A percentile compares a stretch with the other conserved stretches of the same genome.
Evolutionary conservation across 2,329 filamentous ascomycete genomes (phyloP).

Genomic region (Ceratocystis variospora): DNA sequence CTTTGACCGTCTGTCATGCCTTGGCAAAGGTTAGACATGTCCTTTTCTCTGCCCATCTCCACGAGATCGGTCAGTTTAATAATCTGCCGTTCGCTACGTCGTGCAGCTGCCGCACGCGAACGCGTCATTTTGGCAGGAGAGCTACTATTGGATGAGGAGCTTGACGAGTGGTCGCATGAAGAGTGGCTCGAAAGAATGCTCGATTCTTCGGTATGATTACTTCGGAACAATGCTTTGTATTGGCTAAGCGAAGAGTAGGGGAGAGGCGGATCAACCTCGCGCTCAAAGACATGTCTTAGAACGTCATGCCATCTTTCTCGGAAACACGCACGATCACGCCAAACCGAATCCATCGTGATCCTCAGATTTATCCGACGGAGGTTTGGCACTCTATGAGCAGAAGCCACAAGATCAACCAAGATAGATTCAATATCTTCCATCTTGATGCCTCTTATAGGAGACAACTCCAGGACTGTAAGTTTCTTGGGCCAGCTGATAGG

Average conservation of each 20-base stretch:
- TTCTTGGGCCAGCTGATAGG: conserved; percentile 53
- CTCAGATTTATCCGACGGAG: conserved; percentile 60
- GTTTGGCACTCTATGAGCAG: conserved; percentile 48
- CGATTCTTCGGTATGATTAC: background rate
- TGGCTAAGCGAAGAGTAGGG: conserved; percentile 16
- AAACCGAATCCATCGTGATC: conserved; percentile 64
- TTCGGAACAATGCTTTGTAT: conserved; percentile 4
- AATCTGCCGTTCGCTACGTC: background rate
- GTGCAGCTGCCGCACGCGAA: background rate
- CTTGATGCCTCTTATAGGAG: conserved; percentile 63
- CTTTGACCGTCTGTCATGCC: background rate
- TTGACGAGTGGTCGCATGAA: background rate
- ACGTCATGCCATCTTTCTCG: conserved; percentile 63
- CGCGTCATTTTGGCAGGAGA: background rate
- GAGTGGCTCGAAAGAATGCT: background rate
- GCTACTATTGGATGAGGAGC: background rate
- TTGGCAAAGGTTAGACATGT: background rate
- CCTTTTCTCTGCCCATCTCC: background rate
- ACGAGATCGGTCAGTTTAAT: background rate
- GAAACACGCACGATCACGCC: conserved; percentile 70
- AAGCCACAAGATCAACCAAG: conserved; percentile 63
- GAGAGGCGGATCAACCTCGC: conserved; percentile 32
- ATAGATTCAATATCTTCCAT: conserved; percentile 58
- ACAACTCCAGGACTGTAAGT: conserved; percentile 58
- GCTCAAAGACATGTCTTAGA: conserved; percentile 53